phyloP scores from a whole-genome alignment of 164 flowering plant species.

The Kalanchoe fedtschenkoi region DNA sequence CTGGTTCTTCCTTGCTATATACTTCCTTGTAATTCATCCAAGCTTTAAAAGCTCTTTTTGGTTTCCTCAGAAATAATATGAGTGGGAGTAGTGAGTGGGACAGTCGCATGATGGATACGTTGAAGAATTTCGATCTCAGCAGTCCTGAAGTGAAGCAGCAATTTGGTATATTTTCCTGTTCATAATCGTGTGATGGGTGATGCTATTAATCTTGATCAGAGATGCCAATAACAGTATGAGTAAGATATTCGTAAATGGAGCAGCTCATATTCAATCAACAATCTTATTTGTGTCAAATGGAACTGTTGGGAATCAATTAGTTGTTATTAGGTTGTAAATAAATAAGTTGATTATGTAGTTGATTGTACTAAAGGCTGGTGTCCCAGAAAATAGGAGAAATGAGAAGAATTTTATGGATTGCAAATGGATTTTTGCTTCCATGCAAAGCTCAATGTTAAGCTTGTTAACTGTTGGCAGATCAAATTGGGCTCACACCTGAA shows the following conservation, averaged over 20 bases:
- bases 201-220: neutral
- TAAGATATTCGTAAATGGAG: neutral
- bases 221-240: neutral
- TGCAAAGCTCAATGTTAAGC: too few species aligned
- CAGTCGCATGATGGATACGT: slow-evolving; percentile 61
- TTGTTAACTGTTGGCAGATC: slow-evolving; percentile 73
- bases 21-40: neutral
- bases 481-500: slow-evolving; percentile 88
- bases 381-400: too few species aligned
- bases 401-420: too few species aligned
- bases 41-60: neutral
- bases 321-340: too few species aligned
- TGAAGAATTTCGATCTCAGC: slow-evolving; percentile 82
- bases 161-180: slow-evolving; percentile 57
- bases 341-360: too few species aligned
- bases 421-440: too few species aligned
- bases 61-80: slow-evolving; percentile 67
- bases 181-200: neutral
- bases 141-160: slow-evolving; percentile 98
- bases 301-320: too few species aligned
- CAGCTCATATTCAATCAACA: neutral
- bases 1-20: neutral
- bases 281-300: neutral
- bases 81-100: slow-evolving; percentile 78
- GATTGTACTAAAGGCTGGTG: too few species aligned